Evolutionary conservation across 2,329 filamentous ascomycete species (phyloP).

Genomic region (Calonectria ilicicola): DNA sequence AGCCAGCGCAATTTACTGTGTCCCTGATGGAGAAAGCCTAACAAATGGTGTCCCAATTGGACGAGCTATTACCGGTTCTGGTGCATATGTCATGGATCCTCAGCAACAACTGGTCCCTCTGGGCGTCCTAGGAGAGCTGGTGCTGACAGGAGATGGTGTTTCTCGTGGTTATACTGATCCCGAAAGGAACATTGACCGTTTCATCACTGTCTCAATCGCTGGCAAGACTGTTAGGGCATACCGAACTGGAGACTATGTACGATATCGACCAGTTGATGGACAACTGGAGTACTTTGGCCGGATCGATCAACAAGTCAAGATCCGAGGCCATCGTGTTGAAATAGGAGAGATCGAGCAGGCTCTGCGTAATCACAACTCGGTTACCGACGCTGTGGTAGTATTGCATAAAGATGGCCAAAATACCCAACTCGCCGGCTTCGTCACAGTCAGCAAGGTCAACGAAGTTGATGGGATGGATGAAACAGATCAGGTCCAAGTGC

Average conservation of each 20-base stretch:
- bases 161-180: constrained; percentile 25
- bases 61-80: not conserved
- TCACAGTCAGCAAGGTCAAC: not conserved
- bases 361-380: not conserved
- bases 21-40: not conserved
- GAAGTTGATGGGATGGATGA: not conserved
- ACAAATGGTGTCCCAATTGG: not conserved
- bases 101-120: not conserved
- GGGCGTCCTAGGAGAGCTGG: not conserved
- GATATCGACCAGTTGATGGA: constrained; percentile 52
- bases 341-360: constrained; percentile 20
- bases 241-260: constrained; percentile 60
- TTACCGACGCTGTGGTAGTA: not conserved
- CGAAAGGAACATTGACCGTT: constrained; percentile 42
- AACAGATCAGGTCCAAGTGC: not conserved
- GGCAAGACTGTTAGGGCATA: constrained; percentile 45
- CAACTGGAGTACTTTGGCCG: constrained; percentile 49
- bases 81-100: not conserved
- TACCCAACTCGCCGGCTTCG: not conserved
- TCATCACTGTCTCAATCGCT: constrained; percentile 29
- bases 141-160: not conserved
- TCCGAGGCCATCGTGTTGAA: constrained; percentile 27
- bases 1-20: not conserved
- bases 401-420: not conserved
- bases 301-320: constrained; percentile 24